Percentiles rank a stretch among this genome's conserved stretches.
These are phyloP conservation scores for Hyaloperonospora brassicae DNA, from an alignment of 352 stramenopile genomes.

Conservation along the genomic window DNA sequence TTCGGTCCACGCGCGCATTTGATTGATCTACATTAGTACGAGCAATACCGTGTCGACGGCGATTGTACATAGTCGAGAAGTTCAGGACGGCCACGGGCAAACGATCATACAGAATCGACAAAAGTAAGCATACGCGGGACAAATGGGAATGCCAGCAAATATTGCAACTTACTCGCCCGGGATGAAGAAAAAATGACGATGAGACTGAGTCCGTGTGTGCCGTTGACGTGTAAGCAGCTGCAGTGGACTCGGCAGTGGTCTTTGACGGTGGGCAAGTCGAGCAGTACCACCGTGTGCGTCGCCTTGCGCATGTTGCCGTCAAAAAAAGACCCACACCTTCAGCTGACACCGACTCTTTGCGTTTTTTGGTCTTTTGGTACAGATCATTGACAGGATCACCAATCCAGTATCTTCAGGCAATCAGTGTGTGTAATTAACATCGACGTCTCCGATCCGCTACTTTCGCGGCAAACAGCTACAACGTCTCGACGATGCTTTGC, in stretches of 20 bases:
- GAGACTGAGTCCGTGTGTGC: constrained; percentile 88
- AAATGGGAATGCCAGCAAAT: no score
- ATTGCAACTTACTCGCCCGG: no score
- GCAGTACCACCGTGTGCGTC: constrained; percentile 82
- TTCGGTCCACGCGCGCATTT: no score
- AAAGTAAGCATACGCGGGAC: no score
- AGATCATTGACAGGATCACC: constrained; percentile 2
- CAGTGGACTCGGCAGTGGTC: constrained; percentile 67
- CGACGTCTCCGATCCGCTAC: constrained; percentile 56
- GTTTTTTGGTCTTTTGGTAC: constrained; percentile 77
- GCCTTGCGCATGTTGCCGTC: constrained; percentile 90
- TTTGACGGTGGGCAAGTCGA: constrained; percentile 76
- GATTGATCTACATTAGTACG: no score
- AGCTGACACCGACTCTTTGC: constrained; percentile 82
- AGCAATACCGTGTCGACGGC: no score
- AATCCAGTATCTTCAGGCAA: constrained; percentile 1
- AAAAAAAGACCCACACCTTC: constrained; percentile 87
- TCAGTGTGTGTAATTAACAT: background rate
- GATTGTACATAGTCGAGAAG: no score
- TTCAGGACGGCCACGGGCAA: no score
- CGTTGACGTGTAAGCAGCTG: constrained; percentile 76
- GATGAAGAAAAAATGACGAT: no score
- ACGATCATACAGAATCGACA: no score
- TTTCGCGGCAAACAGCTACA: constrained; percentile 73
- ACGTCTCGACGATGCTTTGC: constrained; percentile 79